Conservation (phyloP, 148 eudicot species). For the Gaultheria prostrata region DNA sequence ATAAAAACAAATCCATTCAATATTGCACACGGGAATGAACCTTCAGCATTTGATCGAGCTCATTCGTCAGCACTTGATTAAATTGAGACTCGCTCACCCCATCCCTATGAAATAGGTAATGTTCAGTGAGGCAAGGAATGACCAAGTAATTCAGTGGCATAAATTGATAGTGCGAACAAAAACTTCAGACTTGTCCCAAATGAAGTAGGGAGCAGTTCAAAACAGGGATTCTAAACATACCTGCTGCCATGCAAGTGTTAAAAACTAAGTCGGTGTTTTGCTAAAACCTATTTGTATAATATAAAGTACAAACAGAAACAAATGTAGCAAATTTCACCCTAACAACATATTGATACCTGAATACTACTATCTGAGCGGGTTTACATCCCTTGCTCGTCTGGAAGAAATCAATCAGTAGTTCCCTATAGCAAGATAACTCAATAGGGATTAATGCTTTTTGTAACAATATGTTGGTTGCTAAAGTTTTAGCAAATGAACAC, state of each 20-base stretch:
- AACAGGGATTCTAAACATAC: not conserved
- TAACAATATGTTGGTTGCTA: not conserved
- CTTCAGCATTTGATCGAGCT: constrained; percentile 87
- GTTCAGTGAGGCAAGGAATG: not conserved
- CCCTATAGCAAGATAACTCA: constrained; percentile 43
- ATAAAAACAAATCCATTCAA: not conserved
- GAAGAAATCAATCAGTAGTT: constrained; percentile 72
- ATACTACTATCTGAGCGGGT: constrained; percentile 77
- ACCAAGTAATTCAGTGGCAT: constrained; percentile 1
- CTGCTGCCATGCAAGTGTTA: not conserved
- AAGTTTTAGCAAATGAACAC: not conserved
- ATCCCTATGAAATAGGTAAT: constrained; percentile 49
- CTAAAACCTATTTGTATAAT: not conserved
- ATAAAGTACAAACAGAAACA: not conserved
- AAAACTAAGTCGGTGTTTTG: not conserved
- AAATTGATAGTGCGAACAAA: not conserved
- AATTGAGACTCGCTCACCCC: constrained; percentile 90
- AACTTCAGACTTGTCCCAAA: not conserved
- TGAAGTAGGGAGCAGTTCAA: not conserved
- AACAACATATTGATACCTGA: constrained; percentile 52
- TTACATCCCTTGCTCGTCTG: constrained; percentile 58
- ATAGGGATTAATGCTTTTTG: not conserved
- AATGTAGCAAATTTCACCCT: constrained; percentile 11
- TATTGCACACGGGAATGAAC: constrained; percentile 29
- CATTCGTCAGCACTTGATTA: constrained; percentile 66